A percentile compares a stretch with the other conserved stretches of the same genome.
Evolutionary conservation across 192 early-diverging fungal species (phyloP).

Genomic region (Haplosporangium gracile): DNA sequence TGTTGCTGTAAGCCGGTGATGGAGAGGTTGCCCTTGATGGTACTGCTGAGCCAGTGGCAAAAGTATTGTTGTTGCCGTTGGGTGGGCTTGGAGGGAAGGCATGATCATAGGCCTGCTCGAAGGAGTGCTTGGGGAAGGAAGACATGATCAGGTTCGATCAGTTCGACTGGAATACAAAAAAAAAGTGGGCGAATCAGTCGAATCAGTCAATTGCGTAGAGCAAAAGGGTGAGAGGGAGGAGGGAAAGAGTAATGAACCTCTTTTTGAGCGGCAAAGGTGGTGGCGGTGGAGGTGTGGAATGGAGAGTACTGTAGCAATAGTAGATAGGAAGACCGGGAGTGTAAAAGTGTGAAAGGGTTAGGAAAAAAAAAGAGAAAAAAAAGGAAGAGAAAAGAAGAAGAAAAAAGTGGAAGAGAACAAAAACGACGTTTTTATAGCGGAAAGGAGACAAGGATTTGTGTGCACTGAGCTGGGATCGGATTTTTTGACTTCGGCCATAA

Average conservation of each 20-base stretch:
- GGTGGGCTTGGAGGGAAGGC: constrained; percentile 33
- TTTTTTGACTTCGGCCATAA: not conserved
- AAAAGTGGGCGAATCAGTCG: not conserved
- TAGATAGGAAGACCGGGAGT: not conserved
- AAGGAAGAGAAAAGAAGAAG: not conserved
- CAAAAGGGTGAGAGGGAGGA: not conserved
- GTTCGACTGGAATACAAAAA: not conserved
- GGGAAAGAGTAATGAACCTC: not conserved
- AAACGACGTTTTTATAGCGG: not conserved
- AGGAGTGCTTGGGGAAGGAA: constrained; percentile 45
- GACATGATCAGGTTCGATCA: constrained; percentile 22
- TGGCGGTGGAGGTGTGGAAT: not conserved
- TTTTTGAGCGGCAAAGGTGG: not conserved
- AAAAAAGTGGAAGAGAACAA: not conserved
- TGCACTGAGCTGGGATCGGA: not conserved
- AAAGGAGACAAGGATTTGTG: not conserved
- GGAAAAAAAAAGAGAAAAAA: not conserved
- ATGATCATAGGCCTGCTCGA: constrained; percentile 32
- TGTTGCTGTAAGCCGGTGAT: too few relatives aligned
- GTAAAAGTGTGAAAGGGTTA: not conserved
- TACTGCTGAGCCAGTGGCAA: not conserved
- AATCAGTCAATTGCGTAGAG: not conserved
- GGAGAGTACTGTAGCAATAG: not conserved
- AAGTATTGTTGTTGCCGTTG: not conserved
- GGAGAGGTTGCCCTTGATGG: not conserved